These are phyloP conservation scores for Auriscalpium orientale DNA, from an alignment of 768 basidiomycete species.

Conservation along the genomic window DNA sequence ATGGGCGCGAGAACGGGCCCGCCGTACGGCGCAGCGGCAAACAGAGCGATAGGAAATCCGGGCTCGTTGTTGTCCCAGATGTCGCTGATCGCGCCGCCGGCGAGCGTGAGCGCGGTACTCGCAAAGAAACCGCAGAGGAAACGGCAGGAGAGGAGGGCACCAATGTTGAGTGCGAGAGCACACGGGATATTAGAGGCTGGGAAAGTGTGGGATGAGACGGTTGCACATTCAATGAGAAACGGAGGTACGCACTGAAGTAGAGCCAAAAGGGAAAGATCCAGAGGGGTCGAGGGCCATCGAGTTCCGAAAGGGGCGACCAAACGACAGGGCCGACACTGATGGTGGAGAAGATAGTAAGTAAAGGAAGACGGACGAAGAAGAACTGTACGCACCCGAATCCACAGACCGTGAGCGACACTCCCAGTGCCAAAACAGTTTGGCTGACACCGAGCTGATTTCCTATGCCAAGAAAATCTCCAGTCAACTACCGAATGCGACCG, in stretches of 20 bases:
- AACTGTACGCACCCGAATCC: slow-evolving; percentile 27
- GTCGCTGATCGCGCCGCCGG: slow-evolving; percentile 28
- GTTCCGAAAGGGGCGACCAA: slow-evolving; percentile 27
- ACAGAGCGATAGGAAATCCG: slow-evolving; percentile 34
- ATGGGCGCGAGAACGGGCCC: slow-evolving; percentile 45
- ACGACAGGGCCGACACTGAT: slow-evolving; percentile 15
- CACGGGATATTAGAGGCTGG: slow-evolving; percentile 27
- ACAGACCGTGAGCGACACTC: slow-evolving; percentile 29
- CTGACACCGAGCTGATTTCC: slow-evolving; percentile 24
- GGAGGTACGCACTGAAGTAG: slow-evolving; percentile 26
- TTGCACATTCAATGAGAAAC: background rate
- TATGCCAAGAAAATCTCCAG: slow-evolving; percentile 29
- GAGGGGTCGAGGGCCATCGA: slow-evolving; percentile 29
- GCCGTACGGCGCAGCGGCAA: slow-evolving; percentile 33
- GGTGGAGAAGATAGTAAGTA: background rate
- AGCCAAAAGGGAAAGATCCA: slow-evolving; percentile 32
- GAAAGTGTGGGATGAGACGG: background rate
- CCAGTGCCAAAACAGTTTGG: slow-evolving; percentile 26
- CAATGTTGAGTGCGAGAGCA: slow-evolving; percentile 31
- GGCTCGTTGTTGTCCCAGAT: slow-evolving; percentile 29
- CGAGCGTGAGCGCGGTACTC: slow-evolving; percentile 29
- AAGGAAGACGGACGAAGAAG: slow-evolving; percentile 19
- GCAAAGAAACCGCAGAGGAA: slow-evolving; percentile 22
- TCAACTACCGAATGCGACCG: slow-evolving; percentile 30
- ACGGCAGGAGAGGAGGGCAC: slow-evolving; percentile 27